phyloP scores from a whole-genome alignment of 2,329 filamentous ascomycete species.

The Eutypa lata region DNA sequence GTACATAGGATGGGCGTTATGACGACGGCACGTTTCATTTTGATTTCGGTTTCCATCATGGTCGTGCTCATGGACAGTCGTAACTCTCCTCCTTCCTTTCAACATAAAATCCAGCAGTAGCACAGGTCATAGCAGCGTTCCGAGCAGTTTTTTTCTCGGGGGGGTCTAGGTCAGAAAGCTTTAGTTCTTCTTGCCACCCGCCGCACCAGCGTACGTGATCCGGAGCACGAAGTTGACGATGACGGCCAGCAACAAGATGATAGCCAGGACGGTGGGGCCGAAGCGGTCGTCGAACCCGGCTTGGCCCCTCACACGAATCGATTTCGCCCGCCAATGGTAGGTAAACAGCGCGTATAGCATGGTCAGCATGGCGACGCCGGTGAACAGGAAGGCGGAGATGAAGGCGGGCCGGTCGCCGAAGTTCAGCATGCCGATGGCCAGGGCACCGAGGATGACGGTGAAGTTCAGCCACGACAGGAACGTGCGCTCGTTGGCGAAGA shows the following conservation, averaged over 20 bases:
- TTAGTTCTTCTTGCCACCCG: conserved; percentile 31
- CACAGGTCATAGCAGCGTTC: too few species aligned
- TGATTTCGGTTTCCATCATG: too few species aligned
- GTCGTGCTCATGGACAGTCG: too few species aligned
- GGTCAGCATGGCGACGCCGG: conserved; percentile 85
- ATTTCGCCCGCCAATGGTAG: conserved; percentile 96
- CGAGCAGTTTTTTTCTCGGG: too few species aligned
- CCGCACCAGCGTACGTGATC: conserved; percentile 47
- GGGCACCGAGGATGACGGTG: conserved; percentile 94
- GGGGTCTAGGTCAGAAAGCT: too few species aligned
- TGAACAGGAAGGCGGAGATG: conserved; percentile 92
- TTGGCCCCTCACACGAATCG: conserved; percentile 85
- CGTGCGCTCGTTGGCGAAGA: conserved; percentile 99
- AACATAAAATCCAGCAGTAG: too few species aligned
- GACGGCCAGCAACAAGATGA: conserved; percentile 84
- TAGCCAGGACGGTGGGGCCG: conserved; percentile 84
- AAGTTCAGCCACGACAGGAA: conserved; percentile 99
- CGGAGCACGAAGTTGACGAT: conserved; percentile 92
- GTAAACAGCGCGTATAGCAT: conserved; percentile 95
- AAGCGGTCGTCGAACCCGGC: conserved; percentile 96
- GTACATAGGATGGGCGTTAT: too few species aligned
- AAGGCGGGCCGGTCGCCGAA: conserved; percentile 94
- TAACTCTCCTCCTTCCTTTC: too few species aligned
- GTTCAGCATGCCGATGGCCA: conserved; percentile 96
- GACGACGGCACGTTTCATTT: too few species aligned